Percentiles rank a stretch among this genome's conserved stretches.
phyloP scores from a whole-genome alignment of 768 basidiomycete genomes.

The Tephrocybe sp. region DNA sequence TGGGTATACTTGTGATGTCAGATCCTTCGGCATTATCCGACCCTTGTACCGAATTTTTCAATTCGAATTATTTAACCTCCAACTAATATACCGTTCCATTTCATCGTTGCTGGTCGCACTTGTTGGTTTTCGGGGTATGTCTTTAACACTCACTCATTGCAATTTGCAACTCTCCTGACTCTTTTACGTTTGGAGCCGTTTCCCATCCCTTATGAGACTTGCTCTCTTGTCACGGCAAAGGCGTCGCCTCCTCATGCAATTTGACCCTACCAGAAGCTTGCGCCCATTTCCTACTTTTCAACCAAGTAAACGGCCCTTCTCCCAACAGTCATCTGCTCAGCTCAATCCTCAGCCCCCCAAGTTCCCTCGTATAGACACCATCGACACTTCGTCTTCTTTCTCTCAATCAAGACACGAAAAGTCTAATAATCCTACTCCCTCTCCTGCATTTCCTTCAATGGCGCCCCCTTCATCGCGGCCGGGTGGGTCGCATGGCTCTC shows the following conservation, averaged over 20 bases:
- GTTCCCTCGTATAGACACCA: slow-evolving; percentile 26
- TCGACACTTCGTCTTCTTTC: slow-evolving; percentile 20
- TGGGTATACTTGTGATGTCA: background rate
- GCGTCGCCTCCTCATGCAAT: slow-evolving; percentile 61
- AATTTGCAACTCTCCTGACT: background rate
- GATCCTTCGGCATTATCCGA: slow-evolving; percentile 5
- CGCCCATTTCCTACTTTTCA: slow-evolving; percentile 21
- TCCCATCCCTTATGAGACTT: slow-evolving; percentile 46
- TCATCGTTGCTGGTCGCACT: background rate
- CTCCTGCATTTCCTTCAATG: slow-evolving; percentile 26
- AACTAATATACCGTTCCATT: no score
- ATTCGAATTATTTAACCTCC: background rate
- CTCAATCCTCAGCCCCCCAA: slow-evolving; percentile 20
- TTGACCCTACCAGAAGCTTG: slow-evolving; percentile 35
- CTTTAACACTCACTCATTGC: background rate
- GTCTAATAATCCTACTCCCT: background rate
- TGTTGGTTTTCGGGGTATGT: background rate
- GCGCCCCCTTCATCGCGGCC: slow-evolving; percentile 17
- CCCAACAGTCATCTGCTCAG: slow-evolving; percentile 35
- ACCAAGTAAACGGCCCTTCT: slow-evolving; percentile 43
- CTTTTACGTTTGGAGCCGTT: background rate
- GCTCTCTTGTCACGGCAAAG: slow-evolving; percentile 44
- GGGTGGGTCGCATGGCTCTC: slow-evolving; percentile 9
- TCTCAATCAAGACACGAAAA: slow-evolving; percentile 21
- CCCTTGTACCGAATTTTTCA: slow-evolving; percentile 1